Conservation (phyloP, 1,139 yeast genomes). For the Wickerhamomyces sp. region DNA sequence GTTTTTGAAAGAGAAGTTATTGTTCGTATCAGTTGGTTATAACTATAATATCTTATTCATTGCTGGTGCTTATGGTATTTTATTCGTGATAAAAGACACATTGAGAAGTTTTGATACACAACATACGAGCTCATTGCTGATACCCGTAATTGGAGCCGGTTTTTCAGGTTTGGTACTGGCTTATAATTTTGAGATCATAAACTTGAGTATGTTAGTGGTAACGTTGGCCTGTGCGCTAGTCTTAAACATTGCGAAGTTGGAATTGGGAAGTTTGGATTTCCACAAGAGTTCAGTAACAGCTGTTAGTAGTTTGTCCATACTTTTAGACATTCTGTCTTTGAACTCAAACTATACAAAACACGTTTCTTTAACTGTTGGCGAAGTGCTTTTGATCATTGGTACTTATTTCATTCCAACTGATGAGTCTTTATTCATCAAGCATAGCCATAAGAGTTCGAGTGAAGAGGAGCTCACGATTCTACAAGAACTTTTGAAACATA, state of each 20-base stretch:
- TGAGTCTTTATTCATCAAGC: constrained; percentile 8
- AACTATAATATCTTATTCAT: constrained; percentile 7
- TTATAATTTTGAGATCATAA: constrained; percentile 23
- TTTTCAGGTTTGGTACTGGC: constrained; percentile 22
- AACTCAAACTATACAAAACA: constrained; percentile 15
- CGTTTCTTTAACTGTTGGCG: constrained; percentile 10
- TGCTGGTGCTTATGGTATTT: constrained; percentile 7
- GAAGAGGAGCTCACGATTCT: constrained; percentile 19
- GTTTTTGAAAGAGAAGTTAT: constrained; percentile 3
- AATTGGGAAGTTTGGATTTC: constrained; percentile 8
- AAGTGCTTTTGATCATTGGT: constrained; percentile 9
- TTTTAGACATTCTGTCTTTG: constrained; percentile 29
- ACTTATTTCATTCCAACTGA: constrained; percentile 16
- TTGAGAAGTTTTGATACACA: constrained; percentile 14
- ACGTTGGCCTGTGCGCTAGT: constrained; percentile 21
- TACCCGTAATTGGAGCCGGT: constrained; percentile 22
- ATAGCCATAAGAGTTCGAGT: constrained; percentile 1
- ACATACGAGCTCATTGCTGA: constrained; percentile 3
- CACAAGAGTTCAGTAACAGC: constrained; percentile 21
- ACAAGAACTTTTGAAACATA: constrained; percentile 46
- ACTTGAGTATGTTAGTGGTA: constrained; percentile 23
- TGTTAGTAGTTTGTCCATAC: constrained; percentile 26
- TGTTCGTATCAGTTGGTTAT: constrained; percentile 2
- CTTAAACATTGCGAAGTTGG: constrained; percentile 12
- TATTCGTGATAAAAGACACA: constrained; percentile 11